These are phyloP conservation scores for Prunus padus DNA, from an alignment of 306 rosid genomes.

Conservation along the genomic window DNA sequence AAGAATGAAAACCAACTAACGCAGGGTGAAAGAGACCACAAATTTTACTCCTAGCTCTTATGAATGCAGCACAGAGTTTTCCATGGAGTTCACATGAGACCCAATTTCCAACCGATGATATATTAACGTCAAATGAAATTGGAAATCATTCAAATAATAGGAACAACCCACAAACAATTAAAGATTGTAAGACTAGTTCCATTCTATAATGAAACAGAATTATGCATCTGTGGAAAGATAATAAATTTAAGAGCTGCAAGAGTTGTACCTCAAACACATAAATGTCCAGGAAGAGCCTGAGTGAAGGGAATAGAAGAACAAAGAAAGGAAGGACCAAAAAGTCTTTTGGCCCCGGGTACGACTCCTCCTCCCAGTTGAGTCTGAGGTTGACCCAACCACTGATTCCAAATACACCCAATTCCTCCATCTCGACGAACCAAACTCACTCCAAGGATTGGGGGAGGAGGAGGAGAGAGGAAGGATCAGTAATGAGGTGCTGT, in stretches of 20 bases:
- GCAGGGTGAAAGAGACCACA: neutral
- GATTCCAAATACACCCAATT: conserved; percentile 17
- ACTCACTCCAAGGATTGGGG: neutral
- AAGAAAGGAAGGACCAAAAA: conserved; percentile 32
- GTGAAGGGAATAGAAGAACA: conserved; percentile 31
- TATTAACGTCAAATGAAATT: neutral
- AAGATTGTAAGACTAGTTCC: neutral
- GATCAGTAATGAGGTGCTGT: neutral
- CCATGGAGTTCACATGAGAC: neutral
- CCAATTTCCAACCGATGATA: neutral
- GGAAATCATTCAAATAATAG: neutral
- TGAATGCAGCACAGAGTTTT: neutral
- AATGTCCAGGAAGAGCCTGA: conserved; percentile 35
- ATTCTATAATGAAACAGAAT: neutral
- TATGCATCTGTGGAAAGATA: neutral
- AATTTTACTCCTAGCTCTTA: neutral
- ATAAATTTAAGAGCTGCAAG: neutral
- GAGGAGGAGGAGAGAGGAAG: neutral
- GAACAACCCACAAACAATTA: neutral
- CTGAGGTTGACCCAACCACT: conserved; percentile 12
- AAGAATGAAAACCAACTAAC: neutral
- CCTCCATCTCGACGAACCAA: neutral
- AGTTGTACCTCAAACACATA: conserved; percentile 32
- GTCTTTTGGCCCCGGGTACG: conserved; percentile 31
- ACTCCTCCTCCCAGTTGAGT: conserved; percentile 24